These are phyloP conservation scores for Syzygium malaccense DNA, from an alignment of 441 rosid species.

Conservation along the genomic window DNA sequence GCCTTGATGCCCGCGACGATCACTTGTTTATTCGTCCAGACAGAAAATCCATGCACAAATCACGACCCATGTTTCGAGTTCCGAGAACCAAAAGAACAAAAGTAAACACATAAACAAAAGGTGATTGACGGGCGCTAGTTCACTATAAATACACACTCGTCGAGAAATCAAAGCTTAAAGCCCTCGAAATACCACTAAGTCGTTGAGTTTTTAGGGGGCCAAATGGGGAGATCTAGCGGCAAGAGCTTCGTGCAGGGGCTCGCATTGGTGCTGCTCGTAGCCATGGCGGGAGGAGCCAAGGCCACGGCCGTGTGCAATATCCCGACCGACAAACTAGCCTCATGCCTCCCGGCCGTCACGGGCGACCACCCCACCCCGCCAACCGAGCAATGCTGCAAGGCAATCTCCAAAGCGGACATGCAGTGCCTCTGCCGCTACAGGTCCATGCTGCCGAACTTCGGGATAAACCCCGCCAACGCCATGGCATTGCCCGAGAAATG, in stretches of 20 bases:
- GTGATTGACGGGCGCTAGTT: background rate
- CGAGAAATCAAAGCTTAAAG: background rate
- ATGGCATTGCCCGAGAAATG: conserved; percentile 36
- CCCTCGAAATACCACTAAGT: background rate
- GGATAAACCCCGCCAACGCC: conserved; percentile 34
- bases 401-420: conserved; percentile 25
- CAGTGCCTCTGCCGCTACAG: conserved; percentile 40
- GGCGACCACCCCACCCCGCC: conserved; percentile 39
- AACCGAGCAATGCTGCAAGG: conserved; percentile 26
- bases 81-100: background rate
- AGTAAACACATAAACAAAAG: background rate
- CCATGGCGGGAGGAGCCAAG: background rate
- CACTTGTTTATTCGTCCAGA: background rate
- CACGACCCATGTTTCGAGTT: background rate
- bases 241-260: background rate
- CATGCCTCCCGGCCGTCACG: conserved; percentile 37
- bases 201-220: background rate
- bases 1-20: background rate
- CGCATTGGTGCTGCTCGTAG: background rate
- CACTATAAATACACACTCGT: background rate
- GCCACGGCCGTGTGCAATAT: conserved; percentile 27
- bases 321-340: conserved; percentile 19
- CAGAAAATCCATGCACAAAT: background rate
- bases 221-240: background rate
- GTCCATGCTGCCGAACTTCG: conserved; percentile 27